These are phyloP conservation scores for Edaphochlamys debaryana DNA, from an alignment of 139 green algal genomes.

Conservation along the genomic window DNA sequence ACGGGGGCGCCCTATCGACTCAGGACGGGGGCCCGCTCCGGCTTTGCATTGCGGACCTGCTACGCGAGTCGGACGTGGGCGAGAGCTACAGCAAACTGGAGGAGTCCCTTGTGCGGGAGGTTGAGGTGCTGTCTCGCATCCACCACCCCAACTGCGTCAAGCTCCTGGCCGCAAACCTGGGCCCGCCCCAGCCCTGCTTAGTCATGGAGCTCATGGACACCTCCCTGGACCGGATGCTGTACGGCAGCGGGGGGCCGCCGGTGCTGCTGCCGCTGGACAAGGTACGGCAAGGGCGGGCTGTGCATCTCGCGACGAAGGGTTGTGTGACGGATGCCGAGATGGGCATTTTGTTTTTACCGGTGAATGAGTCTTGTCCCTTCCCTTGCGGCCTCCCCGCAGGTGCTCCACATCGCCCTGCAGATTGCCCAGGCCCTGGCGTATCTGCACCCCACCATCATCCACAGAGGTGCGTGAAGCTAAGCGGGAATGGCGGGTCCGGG, in stretches of 20 bases:
- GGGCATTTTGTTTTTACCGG: too few species aligned
- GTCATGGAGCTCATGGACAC: conserved; percentile 7
- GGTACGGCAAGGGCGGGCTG: background rate
- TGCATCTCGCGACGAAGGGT: too few species aligned
- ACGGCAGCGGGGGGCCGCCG: background rate
- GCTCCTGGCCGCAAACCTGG: background rate
- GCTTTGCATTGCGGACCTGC: too few species aligned
- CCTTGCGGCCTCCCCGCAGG: background rate
- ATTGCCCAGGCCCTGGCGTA: conserved; percentile 4
- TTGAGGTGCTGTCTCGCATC: background rate
- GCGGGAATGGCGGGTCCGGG: background rate
- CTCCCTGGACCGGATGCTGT: background rate
- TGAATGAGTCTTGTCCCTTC: background rate
- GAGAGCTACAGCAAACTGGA: too few species aligned
- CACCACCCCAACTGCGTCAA: background rate
- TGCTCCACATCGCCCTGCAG: conserved; percentile 15
- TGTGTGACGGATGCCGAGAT: too few species aligned
- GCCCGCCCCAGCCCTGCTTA: background rate
- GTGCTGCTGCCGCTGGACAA: background rate
- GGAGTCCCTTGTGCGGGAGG: too few species aligned
- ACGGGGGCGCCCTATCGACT: too few species aligned
- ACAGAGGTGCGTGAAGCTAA: background rate
- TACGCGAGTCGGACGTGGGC: too few species aligned
- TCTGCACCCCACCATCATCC: conserved; percentile 27
- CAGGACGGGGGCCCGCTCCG: too few species aligned